These are phyloP conservation scores for Vinca minor DNA, from an alignment of 257 asterid species.

Conservation along the genomic window DNA sequence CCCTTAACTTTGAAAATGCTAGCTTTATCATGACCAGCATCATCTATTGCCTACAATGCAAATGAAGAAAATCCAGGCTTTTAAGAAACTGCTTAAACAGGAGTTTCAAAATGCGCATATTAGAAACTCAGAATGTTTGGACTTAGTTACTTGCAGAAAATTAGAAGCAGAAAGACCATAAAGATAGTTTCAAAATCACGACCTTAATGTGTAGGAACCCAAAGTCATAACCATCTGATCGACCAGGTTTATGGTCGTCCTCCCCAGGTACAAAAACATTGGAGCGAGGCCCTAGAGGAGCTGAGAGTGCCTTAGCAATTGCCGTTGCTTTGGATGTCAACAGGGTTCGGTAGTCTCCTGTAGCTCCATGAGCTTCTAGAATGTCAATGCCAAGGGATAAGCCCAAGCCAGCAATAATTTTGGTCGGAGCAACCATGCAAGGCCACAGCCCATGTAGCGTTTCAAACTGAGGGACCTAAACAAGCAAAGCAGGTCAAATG, in stretches of 20 bases:
- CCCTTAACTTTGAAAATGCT: conserved; percentile 87
- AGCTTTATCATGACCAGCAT: conserved; percentile 98
- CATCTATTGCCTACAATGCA: conserved; percentile 74
- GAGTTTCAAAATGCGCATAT: neutral
- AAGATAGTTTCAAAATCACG: conserved; percentile 10
- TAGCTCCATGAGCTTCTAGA: conserved; percentile 96
- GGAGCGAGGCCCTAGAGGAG: conserved; percentile 56
- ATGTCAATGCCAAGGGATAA: conserved; percentile 92
- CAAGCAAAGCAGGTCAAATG: conserved; percentile 5
- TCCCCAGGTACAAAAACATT: conserved; percentile 91
- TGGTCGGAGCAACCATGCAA: conserved; percentile 97
- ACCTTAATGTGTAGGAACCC: conserved; percentile 98
- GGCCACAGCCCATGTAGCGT: conserved; percentile 67
- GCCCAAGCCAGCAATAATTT: conserved; percentile 95
- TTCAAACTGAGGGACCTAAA: conserved; percentile 80
- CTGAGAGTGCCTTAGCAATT: conserved; percentile 72
- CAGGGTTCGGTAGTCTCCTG: conserved; percentile 88
- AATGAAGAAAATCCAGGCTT: neutral
- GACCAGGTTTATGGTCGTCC: conserved; percentile 78
- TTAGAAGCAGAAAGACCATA: neutral
- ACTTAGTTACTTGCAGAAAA: neutral
- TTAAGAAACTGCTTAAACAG: neutral
- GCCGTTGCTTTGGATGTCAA: conserved; percentile 90
- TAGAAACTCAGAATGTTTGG: neutral
- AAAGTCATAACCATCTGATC: conserved; percentile 72